Evolutionary conservation across 1,139 yeast species (phyloP), one percentile per base, ranked within the genome.

Genomic region (Taphrina sp.): DNA sequence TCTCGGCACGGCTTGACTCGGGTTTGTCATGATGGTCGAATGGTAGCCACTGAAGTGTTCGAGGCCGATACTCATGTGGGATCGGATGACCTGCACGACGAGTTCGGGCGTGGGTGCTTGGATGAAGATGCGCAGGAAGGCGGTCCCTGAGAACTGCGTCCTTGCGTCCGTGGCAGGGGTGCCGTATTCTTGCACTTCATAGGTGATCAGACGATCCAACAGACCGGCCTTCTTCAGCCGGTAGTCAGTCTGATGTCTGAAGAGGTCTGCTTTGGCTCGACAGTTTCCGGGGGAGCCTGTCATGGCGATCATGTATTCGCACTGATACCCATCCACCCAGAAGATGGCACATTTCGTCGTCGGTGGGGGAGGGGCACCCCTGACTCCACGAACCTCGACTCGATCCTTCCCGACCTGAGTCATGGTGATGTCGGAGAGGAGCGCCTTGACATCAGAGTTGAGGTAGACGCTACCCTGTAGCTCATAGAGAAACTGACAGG

Each of bases 391-490:
- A 10, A 62, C 59, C 5, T 39, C 31, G 12, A 61, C 64, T 10
- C 64, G 35, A 38, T 61, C 52, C 12, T 23, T 20, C 5, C 62
- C 64, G n/a, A 38, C 44, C 19, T 52, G 45, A 12, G 29, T 41
- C 34, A 61, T 47, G n/a, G 31, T 31, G 7, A 61, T 42, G 12
- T 61, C 46, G 22, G 38, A 26, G 1, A 61, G 16, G 12, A 51
- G 36, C 4, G 64, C 64, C 23, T 49, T 59, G 34, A 64, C 65
- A 47, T 62, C 65, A 2, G 61, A 46, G 47, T 63, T 63, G 37
- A 63, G 52, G 41, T 64, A 63, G 26, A 60, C 49, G 16, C 51
- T 58, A 22, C 66, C 66, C 51, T 63, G 66, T 12, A 63, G 58
- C 41, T 63, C 66, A 41, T 63, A 63, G n/a, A 63, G 51, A 29